phyloP scores from a whole-genome alignment of 768 basidiomycete genomes.

The Pleurotus pulmonarius region DNA sequence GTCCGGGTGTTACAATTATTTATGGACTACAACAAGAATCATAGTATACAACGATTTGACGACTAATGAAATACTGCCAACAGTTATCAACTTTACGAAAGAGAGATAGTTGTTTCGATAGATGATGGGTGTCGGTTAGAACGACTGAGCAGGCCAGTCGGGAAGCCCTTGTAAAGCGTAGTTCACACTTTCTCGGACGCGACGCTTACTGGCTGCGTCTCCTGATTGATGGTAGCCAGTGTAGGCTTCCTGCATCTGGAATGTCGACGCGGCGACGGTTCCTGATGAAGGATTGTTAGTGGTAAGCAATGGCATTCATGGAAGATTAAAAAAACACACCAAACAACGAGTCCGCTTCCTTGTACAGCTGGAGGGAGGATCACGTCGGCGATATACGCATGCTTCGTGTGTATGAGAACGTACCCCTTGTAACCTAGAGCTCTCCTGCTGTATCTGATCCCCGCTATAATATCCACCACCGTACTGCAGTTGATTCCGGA shows the following conservation, averaged over 20 bases:
- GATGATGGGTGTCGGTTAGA: constrained; percentile 10
- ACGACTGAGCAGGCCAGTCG: constrained; percentile 59
- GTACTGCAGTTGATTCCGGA: constrained; percentile 41
- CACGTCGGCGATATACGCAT: background rate
- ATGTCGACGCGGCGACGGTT: constrained; percentile 62
- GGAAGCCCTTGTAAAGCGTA: constrained; percentile 70
- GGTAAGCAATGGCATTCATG: no score
- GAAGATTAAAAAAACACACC: constrained; percentile 31
- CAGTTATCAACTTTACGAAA: no score
- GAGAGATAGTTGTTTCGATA: background rate
- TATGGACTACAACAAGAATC: background rate
- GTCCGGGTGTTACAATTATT: background rate
- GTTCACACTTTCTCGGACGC: constrained; percentile 77
- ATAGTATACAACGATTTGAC: no score
- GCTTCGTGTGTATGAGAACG: constrained; percentile 19
- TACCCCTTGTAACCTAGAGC: constrained; percentile 56
- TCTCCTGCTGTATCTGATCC: constrained; percentile 51
- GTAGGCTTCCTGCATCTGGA: constrained; percentile 77
- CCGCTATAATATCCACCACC: constrained; percentile 39
- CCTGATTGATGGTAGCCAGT: constrained; percentile 70
- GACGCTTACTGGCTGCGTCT: constrained; percentile 66
- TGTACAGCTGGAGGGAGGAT: constrained; percentile 38
- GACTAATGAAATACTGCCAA: no score
- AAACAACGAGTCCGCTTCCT: constrained; percentile 49
- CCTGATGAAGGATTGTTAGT: constrained; percentile 31